Percentiles rank a stretch among this genome's conserved stretches.
phyloP scores from a whole-genome alignment of 1,284 basidiomycete genomes.

The Austroboletus novae-zelandiae region DNA sequence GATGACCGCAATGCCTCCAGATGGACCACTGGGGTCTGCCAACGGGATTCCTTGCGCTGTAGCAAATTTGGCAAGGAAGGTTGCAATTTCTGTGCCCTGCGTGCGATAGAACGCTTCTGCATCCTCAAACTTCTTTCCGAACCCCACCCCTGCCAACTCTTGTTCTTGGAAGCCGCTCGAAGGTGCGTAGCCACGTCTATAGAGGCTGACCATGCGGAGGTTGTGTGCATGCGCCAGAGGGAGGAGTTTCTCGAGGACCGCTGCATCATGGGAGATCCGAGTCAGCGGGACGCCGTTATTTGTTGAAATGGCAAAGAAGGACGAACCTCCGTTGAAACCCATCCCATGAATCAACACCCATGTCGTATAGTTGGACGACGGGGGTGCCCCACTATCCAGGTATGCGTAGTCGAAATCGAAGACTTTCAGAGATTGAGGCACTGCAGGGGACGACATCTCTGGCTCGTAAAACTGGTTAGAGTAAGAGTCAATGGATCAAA shows the following conservation, averaged over 20 bases:
- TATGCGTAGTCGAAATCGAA: slow-evolving; percentile 20
- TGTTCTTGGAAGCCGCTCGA: slow-evolving; percentile 22
- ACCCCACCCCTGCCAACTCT: slow-evolving; percentile 14
- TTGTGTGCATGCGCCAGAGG: slow-evolving; percentile 23
- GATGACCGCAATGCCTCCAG: slow-evolving; percentile 21
- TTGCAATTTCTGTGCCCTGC: slow-evolving; percentile 26
- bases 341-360: slow-evolving; percentile 25
- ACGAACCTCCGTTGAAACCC: slow-evolving; percentile 24
- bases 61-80: slow-evolving; percentile 24
- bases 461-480: background rate
- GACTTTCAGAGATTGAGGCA: slow-evolving; percentile 14
- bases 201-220: slow-evolving; percentile 24
- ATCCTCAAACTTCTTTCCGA: slow-evolving; percentile 16
- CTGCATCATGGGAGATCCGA: background rate
- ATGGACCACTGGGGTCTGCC: background rate
- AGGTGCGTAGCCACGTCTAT: slow-evolving; percentile 26
- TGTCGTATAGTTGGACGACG: slow-evolving; percentile 18
- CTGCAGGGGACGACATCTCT: slow-evolving; percentile 3
- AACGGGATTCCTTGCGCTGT: slow-evolving; percentile 19
- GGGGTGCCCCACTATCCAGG: slow-evolving; percentile 20
- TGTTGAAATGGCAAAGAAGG: background rate
- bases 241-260: slow-evolving; percentile 18
- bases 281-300: background rate
- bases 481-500: background rate
- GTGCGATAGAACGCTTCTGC: slow-evolving; percentile 17